Conservation (phyloP, 805 yeast genomes). For the Wickerhamiella domercqiae region DNA sequence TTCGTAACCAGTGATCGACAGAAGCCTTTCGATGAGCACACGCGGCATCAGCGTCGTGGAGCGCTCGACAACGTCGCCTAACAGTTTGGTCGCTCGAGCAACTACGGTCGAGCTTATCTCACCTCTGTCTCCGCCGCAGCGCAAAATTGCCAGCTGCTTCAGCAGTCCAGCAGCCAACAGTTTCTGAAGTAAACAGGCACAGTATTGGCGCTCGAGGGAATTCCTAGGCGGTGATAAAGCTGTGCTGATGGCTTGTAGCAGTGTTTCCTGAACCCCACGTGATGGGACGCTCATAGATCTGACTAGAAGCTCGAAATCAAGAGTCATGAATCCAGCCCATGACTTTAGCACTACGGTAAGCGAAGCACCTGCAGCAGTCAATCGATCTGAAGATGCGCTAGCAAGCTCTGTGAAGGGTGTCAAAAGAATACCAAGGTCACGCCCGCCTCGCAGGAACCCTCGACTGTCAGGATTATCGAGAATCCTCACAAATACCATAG, state of each 20-base stretch:
- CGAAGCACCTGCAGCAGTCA: constrained; percentile 46
- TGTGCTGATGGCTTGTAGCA: constrained; percentile 60
- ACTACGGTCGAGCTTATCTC: not conserved
- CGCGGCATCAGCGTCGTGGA: not conserved
- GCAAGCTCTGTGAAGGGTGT: constrained; percentile 54
- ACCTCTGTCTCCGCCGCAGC: not conserved
- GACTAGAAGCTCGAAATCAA: constrained; percentile 34
- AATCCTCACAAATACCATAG: constrained; percentile 37
- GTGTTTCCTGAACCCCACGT: constrained; percentile 35
- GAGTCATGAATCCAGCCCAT: constrained; percentile 61
- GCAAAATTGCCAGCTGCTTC: constrained; percentile 27
- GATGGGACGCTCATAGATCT: constrained; percentile 20
- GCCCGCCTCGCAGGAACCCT: constrained; percentile 37
- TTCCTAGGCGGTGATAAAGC: constrained; percentile 42
- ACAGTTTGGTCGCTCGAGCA: not conserved
- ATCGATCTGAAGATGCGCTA: constrained; percentile 35
- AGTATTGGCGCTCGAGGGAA: constrained; percentile 38
- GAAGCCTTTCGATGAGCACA: not conserved
- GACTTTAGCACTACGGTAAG: constrained; percentile 47
- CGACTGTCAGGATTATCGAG: constrained; percentile 44
- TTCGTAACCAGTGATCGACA: not conserved
- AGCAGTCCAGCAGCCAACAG: constrained; percentile 43
- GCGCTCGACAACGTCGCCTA: not conserved
- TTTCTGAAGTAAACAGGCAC: constrained; percentile 42
- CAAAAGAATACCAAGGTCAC: constrained; percentile 45